Conservation (phyloP, 176 grass and related monocot genomes). For the Triticum timopheevii region DNA sequence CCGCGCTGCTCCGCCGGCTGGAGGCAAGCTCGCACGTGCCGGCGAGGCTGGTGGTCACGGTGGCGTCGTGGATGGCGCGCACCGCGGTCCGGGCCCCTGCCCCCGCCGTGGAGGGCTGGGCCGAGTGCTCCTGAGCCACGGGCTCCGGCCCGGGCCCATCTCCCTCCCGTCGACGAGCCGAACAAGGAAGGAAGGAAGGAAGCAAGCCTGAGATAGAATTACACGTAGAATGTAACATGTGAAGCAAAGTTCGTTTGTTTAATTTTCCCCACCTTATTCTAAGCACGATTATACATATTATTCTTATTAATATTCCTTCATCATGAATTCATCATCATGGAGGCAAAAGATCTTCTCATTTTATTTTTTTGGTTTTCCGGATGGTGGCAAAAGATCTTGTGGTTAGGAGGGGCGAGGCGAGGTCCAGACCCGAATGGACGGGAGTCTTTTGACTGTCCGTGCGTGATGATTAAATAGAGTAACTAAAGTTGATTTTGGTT, state of each 20-base stretch:
- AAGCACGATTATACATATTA: not conserved
- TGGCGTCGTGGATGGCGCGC: slow-evolving; percentile 52
- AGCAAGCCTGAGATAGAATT: not conserved
- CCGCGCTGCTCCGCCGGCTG: slow-evolving; percentile 31
- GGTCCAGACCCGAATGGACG: not conserved
- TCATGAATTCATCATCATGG: not conserved
- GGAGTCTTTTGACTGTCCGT: not conserved
- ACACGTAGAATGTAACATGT: slow-evolving; percentile 5
- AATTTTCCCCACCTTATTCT: not conserved
- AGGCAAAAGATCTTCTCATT: not conserved
- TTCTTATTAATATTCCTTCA: not conserved
- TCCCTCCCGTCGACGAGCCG: not conserved
- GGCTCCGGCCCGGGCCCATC: not conserved
- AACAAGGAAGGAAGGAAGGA: not conserved
- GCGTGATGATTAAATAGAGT: not conserved
- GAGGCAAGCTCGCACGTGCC: slow-evolving; percentile 51
- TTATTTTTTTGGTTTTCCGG: no score
- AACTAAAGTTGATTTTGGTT: slow-evolving; percentile 4
- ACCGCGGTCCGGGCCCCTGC: not conserved
- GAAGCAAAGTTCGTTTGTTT: slow-evolving; percentile 37
- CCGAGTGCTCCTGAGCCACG: slow-evolving; percentile 46
- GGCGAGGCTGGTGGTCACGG: slow-evolving; percentile 35
- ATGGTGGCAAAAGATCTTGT: not conserved
- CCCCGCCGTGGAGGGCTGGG: slow-evolving; percentile 56
- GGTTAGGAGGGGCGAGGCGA: not conserved